Evolutionary conservation across 75 land plant genomes (phyloP).

Genomic region (Pinus tabuliformis): DNA sequence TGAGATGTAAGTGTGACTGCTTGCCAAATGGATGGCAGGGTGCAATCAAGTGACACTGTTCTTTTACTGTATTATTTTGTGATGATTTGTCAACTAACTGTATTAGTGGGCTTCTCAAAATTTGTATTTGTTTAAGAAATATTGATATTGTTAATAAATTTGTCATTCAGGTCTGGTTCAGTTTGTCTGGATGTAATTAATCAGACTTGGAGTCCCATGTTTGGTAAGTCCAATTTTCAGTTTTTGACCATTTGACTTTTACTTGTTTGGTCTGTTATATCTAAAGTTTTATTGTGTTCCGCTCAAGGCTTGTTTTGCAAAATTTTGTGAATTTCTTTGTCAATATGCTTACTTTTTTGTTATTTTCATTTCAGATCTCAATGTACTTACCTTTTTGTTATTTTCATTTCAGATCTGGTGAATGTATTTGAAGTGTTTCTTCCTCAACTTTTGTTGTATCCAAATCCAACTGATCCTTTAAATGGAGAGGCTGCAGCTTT

Average conservation of each 20-base stretch:
- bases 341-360: no score
- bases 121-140: not conserved
- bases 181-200: slow-evolving; percentile 40
- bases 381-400: no score
- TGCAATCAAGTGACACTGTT: not conserved
- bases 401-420: slow-evolving; percentile 36
- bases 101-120: not conserved
- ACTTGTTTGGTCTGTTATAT: not conserved
- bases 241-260: slow-evolving; percentile 8
- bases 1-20: slow-evolving; percentile 23
- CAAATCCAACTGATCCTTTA: slow-evolving; percentile 76
- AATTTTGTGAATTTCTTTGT: no score
- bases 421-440: slow-evolving; percentile 67
- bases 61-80: not conserved
- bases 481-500: slow-evolving; percentile 89
- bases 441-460: slow-evolving; percentile 55
- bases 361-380: no score
- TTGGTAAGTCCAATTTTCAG: slow-evolving; percentile 17
- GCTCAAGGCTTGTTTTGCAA: not conserved
- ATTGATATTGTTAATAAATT: no score
- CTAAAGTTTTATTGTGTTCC: not conserved
- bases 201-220: slow-evolving; percentile 45
- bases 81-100: not conserved
- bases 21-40: not conserved
- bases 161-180: slow-evolving; percentile 30